Conservation (phyloP, 306 rosid species). For the Prosopis cineraria region DNA sequence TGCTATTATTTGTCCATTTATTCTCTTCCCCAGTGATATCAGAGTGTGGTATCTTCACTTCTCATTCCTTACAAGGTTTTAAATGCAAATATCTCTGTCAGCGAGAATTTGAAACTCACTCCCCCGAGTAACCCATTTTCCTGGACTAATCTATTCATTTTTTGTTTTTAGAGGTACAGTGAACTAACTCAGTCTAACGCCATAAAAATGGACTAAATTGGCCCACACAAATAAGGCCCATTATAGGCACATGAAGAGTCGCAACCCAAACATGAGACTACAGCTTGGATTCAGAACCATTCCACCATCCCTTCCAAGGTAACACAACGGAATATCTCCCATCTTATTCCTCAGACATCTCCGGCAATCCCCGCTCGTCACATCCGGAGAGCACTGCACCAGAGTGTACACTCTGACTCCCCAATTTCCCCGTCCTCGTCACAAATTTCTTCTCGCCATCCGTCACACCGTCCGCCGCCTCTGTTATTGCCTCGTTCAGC, state of each 20-base stretch:
- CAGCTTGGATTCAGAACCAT: slow-evolving; percentile 35
- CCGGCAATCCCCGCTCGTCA: slow-evolving; percentile 23
- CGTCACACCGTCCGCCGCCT: slow-evolving; percentile 8
- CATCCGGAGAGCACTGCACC: slow-evolving; percentile 32
- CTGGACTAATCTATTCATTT: no score
- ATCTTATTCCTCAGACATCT: slow-evolving; percentile 27
- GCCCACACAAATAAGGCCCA: no score
- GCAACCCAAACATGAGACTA: slow-evolving; percentile 14
- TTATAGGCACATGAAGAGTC: neutral
- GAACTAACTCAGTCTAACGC: no score
- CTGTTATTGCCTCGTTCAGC: slow-evolving; percentile 3
- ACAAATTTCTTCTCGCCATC: slow-evolving; percentile 18
- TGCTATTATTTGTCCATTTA: no score
- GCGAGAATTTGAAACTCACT: no score
- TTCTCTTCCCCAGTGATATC: no score
- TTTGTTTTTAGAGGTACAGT: no score
- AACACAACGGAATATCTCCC: slow-evolving; percentile 12
- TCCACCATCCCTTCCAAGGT: slow-evolving; percentile 16
- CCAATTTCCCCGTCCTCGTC: neutral
- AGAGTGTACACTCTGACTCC: neutral
- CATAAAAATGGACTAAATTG: no score
- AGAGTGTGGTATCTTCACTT: no score
- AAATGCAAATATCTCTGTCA: no score
- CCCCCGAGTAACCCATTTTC: no score
- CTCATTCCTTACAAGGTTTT: no score